A percentile compares a stretch with the other conserved stretches of the same genome.
phyloP scores from a whole-genome alignment of 108 stramenopile genomes.

The Schizochytrium sp. region DNA sequence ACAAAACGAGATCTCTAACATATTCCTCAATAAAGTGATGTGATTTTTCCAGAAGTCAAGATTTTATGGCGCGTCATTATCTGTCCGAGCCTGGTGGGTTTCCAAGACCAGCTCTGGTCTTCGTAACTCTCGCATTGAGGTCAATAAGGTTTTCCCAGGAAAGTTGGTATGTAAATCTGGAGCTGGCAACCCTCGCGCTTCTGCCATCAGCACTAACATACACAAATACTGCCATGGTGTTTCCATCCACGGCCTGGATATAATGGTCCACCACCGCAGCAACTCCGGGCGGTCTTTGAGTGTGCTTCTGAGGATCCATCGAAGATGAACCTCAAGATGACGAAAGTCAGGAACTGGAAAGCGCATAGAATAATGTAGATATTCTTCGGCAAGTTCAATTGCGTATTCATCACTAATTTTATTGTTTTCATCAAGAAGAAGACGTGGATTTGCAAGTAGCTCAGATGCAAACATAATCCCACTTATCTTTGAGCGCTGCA shows the following conservation, averaged over 20 bases:
- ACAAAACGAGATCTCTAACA: too few species aligned
- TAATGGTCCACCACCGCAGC: neutral
- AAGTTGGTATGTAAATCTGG: neutral
- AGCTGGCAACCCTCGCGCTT: neutral
- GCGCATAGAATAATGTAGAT: neutral
- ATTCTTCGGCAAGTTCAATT: neutral
- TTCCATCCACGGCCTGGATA: conserved; percentile 13
- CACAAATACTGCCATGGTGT: conserved; percentile 21
- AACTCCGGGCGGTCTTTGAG: neutral
- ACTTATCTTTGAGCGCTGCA: neutral
- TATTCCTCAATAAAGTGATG: too few species aligned
- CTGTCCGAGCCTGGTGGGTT: neutral
- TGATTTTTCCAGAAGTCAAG: too few species aligned
- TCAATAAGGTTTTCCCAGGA: neutral
- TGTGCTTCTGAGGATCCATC: neutral
- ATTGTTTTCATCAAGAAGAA: conserved; percentile 1
- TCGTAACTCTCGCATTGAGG: neutral
- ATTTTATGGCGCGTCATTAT: too few species aligned
- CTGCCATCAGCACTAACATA: conserved; percentile 6
- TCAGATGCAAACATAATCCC: conserved; percentile 44
- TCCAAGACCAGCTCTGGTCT: neutral
- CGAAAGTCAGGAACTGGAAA: neutral
- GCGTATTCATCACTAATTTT: neutral
- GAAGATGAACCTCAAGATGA: conserved; percentile 38
- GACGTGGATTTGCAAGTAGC: neutral